phyloP scores from a whole-genome alignment of 306 rosid genomes.

The Acacia crassicarpa region DNA sequence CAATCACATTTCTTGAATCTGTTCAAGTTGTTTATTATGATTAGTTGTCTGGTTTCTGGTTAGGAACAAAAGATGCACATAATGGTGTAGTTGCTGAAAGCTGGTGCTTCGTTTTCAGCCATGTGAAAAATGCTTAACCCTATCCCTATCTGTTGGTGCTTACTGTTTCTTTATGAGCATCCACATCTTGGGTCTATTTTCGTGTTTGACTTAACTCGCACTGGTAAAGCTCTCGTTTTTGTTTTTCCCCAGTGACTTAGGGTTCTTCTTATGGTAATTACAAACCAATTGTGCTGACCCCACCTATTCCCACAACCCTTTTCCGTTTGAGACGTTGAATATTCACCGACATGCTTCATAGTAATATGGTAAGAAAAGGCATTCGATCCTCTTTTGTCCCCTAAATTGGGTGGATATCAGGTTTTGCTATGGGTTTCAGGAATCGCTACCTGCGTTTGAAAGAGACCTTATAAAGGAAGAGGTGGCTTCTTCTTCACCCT shows the following conservation, averaged over 20 bases:
- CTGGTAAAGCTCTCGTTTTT: neutral
- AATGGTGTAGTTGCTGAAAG: neutral
- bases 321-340: neutral
- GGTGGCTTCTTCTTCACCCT: neutral
- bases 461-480: neutral
- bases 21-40: neutral
- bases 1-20: neutral
- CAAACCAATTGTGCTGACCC: constrained; percentile 22
- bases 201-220: neutral
- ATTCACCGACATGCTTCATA: constrained; percentile 33
- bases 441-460: constrained; percentile 20
- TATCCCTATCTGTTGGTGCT: constrained; percentile 5
- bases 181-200: neutral
- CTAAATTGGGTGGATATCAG: neutral
- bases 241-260: neutral
- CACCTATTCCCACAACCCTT: constrained; percentile 6
- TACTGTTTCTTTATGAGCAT: constrained; percentile 7
- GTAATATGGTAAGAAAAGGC: constrained; percentile 14
- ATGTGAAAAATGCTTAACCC: constrained; percentile 40
- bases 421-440: constrained; percentile 15
- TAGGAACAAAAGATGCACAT: neutral
- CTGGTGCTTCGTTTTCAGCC: constrained; percentile 28
- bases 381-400: neutral
- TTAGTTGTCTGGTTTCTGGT: constrained; percentile 18
- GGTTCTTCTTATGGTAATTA: constrained; percentile 24